These are phyloP conservation scores for Cryptococcus neoformans DNA, from an alignment of 1,284 basidiomycete genomes.

Conservation along the genomic window DNA sequence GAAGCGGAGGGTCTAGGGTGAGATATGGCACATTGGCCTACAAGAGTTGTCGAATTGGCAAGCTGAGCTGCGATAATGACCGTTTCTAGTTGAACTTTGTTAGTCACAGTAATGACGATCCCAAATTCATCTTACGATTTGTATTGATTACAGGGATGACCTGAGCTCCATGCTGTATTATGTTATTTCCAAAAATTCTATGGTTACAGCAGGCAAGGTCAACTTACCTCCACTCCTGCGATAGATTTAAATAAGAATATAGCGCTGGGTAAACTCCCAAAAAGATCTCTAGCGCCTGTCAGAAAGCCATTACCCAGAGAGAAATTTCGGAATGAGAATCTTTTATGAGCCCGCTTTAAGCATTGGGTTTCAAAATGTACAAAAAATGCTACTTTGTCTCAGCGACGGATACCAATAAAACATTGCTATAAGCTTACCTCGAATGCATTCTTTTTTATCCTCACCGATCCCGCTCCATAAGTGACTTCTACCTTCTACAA, in stretches of 20 bases:
- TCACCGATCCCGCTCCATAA: slow-evolving; percentile 89
- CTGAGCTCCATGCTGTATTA: slow-evolving; percentile 27
- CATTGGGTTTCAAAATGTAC: slow-evolving; percentile 87
- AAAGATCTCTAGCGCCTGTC: slow-evolving; percentile 78
- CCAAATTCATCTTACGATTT: slow-evolving; percentile 58
- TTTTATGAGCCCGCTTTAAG: slow-evolving; percentile 82
- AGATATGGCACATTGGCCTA: slow-evolving; percentile 96
- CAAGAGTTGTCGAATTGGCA: slow-evolving; percentile 70
- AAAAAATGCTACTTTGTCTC: slow-evolving; percentile 63
- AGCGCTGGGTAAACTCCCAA: slow-evolving; percentile 85
- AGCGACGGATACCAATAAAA: neutral
- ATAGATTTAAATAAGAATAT: slow-evolving; percentile 95
- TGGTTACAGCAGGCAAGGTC: neutral
- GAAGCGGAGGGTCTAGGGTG: slow-evolving; percentile 64
- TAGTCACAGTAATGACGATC: neutral
- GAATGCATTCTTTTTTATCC: slow-evolving; percentile 75
- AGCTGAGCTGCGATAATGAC: slow-evolving; percentile 97
- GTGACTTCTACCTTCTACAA: slow-evolving; percentile 81
- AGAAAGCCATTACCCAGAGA: slow-evolving; percentile 86
- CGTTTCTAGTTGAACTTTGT: slow-evolving; percentile 50
- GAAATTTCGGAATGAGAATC: slow-evolving; percentile 70
- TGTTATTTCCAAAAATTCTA: neutral
- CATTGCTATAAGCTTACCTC: slow-evolving; percentile 23
- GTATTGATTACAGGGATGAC: slow-evolving; percentile 88
- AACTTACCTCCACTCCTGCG: slow-evolving; percentile 58